Conservation (phyloP, 2,329 filamentous ascomycete species). For the Endothia cerciana region DNA sequence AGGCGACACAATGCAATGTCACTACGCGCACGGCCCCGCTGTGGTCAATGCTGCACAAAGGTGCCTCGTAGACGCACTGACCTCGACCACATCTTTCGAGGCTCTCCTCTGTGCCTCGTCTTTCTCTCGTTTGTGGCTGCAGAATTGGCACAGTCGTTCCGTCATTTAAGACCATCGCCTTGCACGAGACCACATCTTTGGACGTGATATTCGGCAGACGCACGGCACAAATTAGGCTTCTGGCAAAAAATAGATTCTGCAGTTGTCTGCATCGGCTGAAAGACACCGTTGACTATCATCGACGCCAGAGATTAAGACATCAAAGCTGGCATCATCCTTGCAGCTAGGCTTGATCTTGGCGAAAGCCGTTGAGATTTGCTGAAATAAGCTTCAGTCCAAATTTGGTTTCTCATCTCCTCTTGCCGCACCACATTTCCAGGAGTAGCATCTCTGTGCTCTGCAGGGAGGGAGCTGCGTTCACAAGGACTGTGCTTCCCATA, state of each 20-base stretch:
- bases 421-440: slow-evolving; percentile 6
- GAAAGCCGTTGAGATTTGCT: slow-evolving; percentile 18
- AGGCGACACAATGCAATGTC: slow-evolving; percentile 6
- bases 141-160: background rate
- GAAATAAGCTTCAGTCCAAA: slow-evolving; percentile 18
- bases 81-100: background rate
- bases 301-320: background rate
- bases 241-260: background rate
- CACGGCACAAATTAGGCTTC: background rate
- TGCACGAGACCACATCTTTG: background rate
- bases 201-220: background rate
- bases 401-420: slow-evolving; percentile 17
- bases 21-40: slow-evolving; percentile 1
- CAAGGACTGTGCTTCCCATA: background rate
- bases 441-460: slow-evolving; percentile 8
- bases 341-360: slow-evolving; percentile 2
- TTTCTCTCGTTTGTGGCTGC: background rate
- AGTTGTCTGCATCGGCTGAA: background rate
- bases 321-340: slow-evolving; percentile 21
- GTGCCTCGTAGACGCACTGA: slow-evolving; percentile 1
- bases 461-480: background rate
- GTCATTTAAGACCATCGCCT: background rate
- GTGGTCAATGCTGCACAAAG: slow-evolving; percentile 4
- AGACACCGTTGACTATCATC: background rate
- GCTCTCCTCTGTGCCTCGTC: background rate